Evolutionary conservation across 495 filamentous ascomycete genomes (phyloP).

Genomic region (Hyaloscypha variabilis): DNA sequence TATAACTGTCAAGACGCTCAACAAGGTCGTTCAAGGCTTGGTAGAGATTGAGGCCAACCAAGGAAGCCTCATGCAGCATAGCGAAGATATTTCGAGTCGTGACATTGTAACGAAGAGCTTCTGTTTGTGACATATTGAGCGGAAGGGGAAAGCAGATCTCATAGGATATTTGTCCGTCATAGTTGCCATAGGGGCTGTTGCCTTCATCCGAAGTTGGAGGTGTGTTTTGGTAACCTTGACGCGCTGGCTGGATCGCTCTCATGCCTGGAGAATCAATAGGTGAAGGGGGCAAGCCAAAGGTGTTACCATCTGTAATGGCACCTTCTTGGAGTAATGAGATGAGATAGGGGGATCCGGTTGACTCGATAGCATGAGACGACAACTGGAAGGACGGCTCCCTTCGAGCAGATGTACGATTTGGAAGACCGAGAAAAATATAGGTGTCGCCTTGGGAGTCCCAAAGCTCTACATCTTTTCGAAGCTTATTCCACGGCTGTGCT

Average conservation of each 20-base stretch:
- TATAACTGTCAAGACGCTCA: slow-evolving; percentile 54
- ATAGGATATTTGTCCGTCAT: slow-evolving; percentile 57
- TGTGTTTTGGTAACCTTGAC: slow-evolving; percentile 31
- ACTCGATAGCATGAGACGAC: slow-evolving; percentile 57
- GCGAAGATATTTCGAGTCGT: slow-evolving; percentile 68
- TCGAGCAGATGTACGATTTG: slow-evolving; percentile 40
- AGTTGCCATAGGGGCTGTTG: slow-evolving; percentile 38
- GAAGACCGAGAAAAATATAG: slow-evolving; percentile 55
- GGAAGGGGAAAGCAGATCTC: slow-evolving; percentile 60
- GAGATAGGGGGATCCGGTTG: slow-evolving; percentile 54
- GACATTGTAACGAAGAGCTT: slow-evolving; percentile 54
- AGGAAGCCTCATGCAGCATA: slow-evolving; percentile 54
- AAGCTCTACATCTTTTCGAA: slow-evolving; percentile 61
- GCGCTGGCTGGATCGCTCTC: slow-evolving; percentile 32
- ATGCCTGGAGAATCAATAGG: slow-evolving; percentile 41
- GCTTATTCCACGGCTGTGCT: slow-evolving; percentile 55
- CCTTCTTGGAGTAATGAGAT: slow-evolving; percentile 55
- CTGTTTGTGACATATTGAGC: slow-evolving; percentile 43
- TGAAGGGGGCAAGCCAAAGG: slow-evolving; percentile 42
- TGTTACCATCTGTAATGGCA: slow-evolving; percentile 43
- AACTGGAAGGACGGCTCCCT: slow-evolving; percentile 59
- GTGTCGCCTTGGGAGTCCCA: slow-evolving; percentile 67
- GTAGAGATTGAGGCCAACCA: slow-evolving; percentile 61
- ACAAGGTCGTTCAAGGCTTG: slow-evolving; percentile 61
- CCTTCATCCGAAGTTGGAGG: slow-evolving; percentile 46